Percentiles rank a stretch among this genome's conserved stretches.
phyloP scores from a whole-genome alignment of 768 basidiomycete genomes.

The Coprinellus aureogranulatus region DNA sequence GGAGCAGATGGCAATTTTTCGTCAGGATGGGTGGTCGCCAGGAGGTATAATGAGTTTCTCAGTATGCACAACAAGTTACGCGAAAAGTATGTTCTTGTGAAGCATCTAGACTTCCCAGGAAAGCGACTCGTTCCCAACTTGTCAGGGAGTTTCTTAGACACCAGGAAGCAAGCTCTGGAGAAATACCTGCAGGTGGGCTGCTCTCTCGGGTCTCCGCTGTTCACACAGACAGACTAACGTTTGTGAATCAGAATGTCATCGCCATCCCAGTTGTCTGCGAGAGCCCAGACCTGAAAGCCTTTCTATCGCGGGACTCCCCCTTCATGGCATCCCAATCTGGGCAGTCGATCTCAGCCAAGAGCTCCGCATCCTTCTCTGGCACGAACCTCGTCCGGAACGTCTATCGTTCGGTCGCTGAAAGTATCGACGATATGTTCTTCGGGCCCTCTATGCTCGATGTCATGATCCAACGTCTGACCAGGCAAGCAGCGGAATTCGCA shows the following conservation, averaged over 20 bases:
- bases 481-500: conserved; percentile 86
- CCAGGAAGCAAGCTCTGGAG: conserved; percentile 73
- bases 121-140: conserved; percentile 89
- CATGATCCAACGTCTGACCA: conserved; percentile 85
- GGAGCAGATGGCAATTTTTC: conserved; percentile 73
- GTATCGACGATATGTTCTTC: conserved; percentile 96
- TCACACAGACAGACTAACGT: background rate
- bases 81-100: conserved; percentile 67
- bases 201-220: background rate
- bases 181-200: conserved; percentile 77
- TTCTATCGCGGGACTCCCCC: conserved; percentile 86
- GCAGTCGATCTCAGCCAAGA: conserved; percentile 32
- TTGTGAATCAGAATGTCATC: conserved; percentile 57
- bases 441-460: conserved; percentile 95
- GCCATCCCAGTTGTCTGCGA: conserved; percentile 74
- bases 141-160: conserved; percentile 85
- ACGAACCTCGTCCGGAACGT: conserved; percentile 80
- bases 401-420: conserved; percentile 89
- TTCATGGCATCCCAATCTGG: conserved; percentile 60
- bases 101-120: conserved; percentile 83
- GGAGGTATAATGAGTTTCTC: conserved; percentile 94
- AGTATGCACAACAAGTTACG: conserved; percentile 83
- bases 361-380: conserved; percentile 54
- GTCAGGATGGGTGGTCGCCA: conserved; percentile 90
- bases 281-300: conserved; percentile 76